A percentile compares a stretch with the other conserved stretches of the same genome.
These are phyloP conservation scores for Onygenales sp. DNA, from an alignment of 2,329 filamentous ascomycete species.

Conservation along the genomic window DNA sequence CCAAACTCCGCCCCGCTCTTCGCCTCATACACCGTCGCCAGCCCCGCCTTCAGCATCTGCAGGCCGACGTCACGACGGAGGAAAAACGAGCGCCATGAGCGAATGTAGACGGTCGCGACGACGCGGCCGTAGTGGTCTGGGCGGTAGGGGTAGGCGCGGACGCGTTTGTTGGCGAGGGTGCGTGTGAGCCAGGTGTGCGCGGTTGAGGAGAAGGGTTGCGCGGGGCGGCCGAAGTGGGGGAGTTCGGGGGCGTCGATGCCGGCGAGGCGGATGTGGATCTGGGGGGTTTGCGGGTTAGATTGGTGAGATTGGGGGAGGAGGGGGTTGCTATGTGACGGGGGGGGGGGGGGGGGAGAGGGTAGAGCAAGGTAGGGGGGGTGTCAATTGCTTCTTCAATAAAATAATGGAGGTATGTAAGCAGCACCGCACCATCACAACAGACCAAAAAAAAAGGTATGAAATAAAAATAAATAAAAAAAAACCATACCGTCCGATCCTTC, in stretches of 20 bases:
- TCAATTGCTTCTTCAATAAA: neutral
- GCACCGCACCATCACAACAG: too few species aligned
- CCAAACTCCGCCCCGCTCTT: slow-evolving; percentile 88
- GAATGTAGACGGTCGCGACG: slow-evolving; percentile 73
- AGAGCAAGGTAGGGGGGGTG: neutral
- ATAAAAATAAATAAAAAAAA: slow-evolving; percentile 1
- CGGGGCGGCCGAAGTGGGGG: slow-evolving; percentile 81
- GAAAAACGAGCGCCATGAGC: slow-evolving; percentile 34
- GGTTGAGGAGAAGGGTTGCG: slow-evolving; percentile 74
- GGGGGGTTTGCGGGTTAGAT: neutral
- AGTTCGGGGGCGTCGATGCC: slow-evolving; percentile 89
- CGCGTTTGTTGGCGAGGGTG: slow-evolving; percentile 63
- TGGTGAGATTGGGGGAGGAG: neutral
- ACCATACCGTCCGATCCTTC: slow-evolving; percentile 64
- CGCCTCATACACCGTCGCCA: slow-evolving; percentile 89
- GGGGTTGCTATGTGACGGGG: neutral
- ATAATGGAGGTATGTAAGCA: too few species aligned
- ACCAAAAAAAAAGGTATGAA: neutral
- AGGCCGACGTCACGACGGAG: slow-evolving; percentile 72
- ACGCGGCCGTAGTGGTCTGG: slow-evolving; percentile 88
- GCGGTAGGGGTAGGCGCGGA: slow-evolving; percentile 74
- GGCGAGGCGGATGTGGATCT: slow-evolving; percentile 79
- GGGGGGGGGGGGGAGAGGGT: neutral
- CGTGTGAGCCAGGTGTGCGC: slow-evolving; percentile 71
- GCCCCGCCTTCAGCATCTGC: slow-evolving; percentile 75